Evolutionary conservation across 2,329 filamentous ascomycete species (phyloP).

Genomic region (Botrytis sinoallii): DNA sequence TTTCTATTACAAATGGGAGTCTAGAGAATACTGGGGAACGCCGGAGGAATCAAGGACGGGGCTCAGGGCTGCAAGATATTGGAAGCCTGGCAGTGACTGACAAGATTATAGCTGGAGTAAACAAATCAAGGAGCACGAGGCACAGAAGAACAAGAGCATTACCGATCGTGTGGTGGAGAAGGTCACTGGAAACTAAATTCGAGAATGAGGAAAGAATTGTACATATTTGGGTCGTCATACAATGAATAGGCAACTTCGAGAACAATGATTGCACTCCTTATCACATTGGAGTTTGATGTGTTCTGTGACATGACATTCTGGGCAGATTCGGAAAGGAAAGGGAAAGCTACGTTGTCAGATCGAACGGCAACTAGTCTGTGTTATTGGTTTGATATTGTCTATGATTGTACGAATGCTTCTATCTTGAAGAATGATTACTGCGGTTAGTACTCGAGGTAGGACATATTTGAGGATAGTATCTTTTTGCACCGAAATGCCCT

Average conservation of each 20-base stretch:
- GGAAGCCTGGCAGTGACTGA: constrained; percentile 32
- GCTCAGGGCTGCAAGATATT: neutral
- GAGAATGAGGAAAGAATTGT: constrained; percentile 24
- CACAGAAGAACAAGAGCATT: constrained; percentile 46
- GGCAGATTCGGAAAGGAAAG: neutral
- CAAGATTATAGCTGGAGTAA: constrained; percentile 59
- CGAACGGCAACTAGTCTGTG: neutral
- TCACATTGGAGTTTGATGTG: neutral
- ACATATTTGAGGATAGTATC: neutral
- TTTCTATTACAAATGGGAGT: neutral
- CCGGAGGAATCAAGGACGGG: neutral
- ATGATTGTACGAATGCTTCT: neutral
- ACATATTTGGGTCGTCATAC: constrained; percentile 28
- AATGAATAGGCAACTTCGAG: constrained; percentile 13
- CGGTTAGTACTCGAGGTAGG: neutral
- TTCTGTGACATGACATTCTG: neutral
- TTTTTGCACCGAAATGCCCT: too few species aligned
- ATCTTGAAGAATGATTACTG: neutral
- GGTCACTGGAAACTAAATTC: constrained; percentile 4
- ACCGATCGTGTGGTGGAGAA: constrained; percentile 24
- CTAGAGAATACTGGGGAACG: neutral
- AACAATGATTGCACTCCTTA: neutral
- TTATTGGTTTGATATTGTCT: neutral
- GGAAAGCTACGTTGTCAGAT: neutral
- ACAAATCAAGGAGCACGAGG: constrained; percentile 68